A percentile compares a stretch with the other conserved stretches of the same genome.
phyloP scores from a whole-genome alignment of 2,329 filamentous ascomycete species.

The Fusarium subtropicale region DNA sequence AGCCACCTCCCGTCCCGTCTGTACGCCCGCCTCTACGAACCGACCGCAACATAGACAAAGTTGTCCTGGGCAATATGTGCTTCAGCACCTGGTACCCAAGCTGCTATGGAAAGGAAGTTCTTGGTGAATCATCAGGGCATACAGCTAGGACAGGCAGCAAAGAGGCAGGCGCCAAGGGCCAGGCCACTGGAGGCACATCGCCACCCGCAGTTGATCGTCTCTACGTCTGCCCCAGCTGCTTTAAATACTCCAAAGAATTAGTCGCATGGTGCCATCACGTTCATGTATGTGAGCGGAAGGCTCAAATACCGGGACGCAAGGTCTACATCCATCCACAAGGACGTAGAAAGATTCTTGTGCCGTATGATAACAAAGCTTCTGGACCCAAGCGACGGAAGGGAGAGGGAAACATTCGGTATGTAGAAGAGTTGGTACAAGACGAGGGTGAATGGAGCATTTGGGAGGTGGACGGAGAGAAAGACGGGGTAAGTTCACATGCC shows the following conservation, averaged over 20 bases:
- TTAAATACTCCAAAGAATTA: slow-evolving; percentile 83
- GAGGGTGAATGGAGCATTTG: slow-evolving; percentile 86
- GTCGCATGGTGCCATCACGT: slow-evolving; percentile 70
- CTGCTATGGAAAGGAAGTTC: slow-evolving; percentile 81
- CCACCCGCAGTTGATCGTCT: slow-evolving; percentile 71
- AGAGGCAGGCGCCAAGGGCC: slow-evolving; percentile 48
- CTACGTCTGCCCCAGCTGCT: slow-evolving; percentile 92
- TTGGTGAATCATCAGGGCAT: slow-evolving; percentile 61
- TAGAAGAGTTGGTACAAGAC: slow-evolving; percentile 62
- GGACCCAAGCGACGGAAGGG: slow-evolving; percentile 55
- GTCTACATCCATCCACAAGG: slow-evolving; percentile 75
- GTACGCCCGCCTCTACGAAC: slow-evolving; percentile 55
- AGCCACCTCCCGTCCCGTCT: slow-evolving; percentile 46
- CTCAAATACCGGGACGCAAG: slow-evolving; percentile 71
- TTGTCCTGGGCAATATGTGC: slow-evolving; percentile 84
- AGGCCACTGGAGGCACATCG: slow-evolving; percentile 41
- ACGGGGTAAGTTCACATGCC: slow-evolving; percentile 67
- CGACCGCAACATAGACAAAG: slow-evolving; percentile 85
- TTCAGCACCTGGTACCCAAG: slow-evolving; percentile 95
- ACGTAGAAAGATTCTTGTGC: slow-evolving; percentile 55
- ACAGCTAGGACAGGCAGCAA: slow-evolving; percentile 46
- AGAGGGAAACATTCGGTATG: slow-evolving; percentile 52
- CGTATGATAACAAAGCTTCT: slow-evolving; percentile 48
- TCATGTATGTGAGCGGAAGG: slow-evolving; percentile 65
- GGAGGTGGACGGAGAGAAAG: slow-evolving; percentile 90